A percentile compares a stretch with the other conserved stretches of the same genome.
Conservation (phyloP, 2,329 filamentous ascomycete genomes). For the Xylaria sp. region DNA sequence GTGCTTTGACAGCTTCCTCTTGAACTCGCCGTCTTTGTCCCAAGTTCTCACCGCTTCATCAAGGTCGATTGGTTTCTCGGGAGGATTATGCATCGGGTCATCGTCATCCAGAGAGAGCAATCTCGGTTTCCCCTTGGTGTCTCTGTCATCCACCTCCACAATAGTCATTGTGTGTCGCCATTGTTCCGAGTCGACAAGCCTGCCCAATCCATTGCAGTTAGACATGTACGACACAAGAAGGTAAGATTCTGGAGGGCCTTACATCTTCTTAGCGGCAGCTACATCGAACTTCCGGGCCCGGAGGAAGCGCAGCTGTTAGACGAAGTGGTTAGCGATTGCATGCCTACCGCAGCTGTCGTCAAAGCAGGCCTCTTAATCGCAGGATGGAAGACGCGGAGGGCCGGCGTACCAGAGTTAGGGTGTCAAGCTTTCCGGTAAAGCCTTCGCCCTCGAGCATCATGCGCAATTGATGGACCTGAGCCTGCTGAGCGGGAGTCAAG, state of each 20-base stretch:
- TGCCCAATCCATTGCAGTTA: constrained; percentile 51
- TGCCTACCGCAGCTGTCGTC: neutral
- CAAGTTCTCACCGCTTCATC: constrained; percentile 76
- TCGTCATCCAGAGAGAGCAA: constrained; percentile 25
- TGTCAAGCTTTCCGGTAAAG: constrained; percentile 87
- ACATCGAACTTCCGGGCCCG: constrained; percentile 96
- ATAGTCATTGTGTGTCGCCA: constrained; percentile 85
- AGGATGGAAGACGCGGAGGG: too few species aligned
- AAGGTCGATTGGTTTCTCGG: constrained; percentile 58
- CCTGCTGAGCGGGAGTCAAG: constrained; percentile 87
- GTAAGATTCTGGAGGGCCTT: neutral
- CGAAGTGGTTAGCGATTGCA: constrained; percentile 29
- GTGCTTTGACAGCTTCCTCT: constrained; percentile 82
- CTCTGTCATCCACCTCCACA: constrained; percentile 65
- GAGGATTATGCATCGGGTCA: constrained; percentile 31
- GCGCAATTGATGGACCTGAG: constrained; percentile 86
- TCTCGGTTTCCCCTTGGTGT: neutral
- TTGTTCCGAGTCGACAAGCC: constrained; percentile 90
- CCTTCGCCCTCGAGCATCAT: constrained; percentile 85
- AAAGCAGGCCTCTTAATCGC: neutral
- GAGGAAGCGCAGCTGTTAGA: constrained; percentile 80
- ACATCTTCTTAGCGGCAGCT: constrained; percentile 87
- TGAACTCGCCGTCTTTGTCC: constrained; percentile 73
- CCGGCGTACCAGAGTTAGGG: constrained; percentile 80
- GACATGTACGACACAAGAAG: neutral